Evolutionary conservation across 2,329 filamentous ascomycete genomes (phyloP), one percentile per base, ranked within the genome.

Genomic region (Dactylellina parvicollis): DNA sequence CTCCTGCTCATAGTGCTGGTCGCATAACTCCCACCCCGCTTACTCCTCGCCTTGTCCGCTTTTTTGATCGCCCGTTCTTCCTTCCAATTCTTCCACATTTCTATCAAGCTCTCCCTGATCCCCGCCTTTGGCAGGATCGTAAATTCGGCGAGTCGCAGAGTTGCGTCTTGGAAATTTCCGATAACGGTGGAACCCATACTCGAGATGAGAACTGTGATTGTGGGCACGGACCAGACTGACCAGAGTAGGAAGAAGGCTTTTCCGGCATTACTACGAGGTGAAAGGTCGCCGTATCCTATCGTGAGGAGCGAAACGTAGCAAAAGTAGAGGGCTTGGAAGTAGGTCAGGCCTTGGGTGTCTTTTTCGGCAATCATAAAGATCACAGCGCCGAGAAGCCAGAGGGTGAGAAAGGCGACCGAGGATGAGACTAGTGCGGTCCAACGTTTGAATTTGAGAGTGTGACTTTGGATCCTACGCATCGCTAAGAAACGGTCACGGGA

Each of bases 181-280:
- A 96, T 89, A 24, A 96, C 86, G 0, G 93, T 97, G 78, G 96
- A 90, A 16, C 90, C 91, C 73, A 95, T 90, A 76, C 92, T 90
- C 7, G 88, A 90, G 74, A 96, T 90, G 7, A 97, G 85, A 18
- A 96, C 88, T 0, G 93, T 96, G 85, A 93, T 93, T 0, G 91
- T 93, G 0, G 93, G 93, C 1, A 96, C 84, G 0, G 92, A 92
- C 30, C 96, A 85, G 0, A 97, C 80, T 14, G 89, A 91, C 93
- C 93, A 97, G 64, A 96, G 88, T 14, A 97, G 90, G 78, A 96
- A 97, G 80, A 96, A 96, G 0, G 91, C 87, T 62, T 91, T 89
- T 0, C 91, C 92, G 0, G 88, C 86, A 75, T 92, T 93, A 2
- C 89, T 91, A n/a, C 88, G 83, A 0, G 92, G 92, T 0, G 89